Conservation (phyloP, 2,329 filamentous ascomycete genomes). For the Paecilomyces dactylethromorphus region DNA sequence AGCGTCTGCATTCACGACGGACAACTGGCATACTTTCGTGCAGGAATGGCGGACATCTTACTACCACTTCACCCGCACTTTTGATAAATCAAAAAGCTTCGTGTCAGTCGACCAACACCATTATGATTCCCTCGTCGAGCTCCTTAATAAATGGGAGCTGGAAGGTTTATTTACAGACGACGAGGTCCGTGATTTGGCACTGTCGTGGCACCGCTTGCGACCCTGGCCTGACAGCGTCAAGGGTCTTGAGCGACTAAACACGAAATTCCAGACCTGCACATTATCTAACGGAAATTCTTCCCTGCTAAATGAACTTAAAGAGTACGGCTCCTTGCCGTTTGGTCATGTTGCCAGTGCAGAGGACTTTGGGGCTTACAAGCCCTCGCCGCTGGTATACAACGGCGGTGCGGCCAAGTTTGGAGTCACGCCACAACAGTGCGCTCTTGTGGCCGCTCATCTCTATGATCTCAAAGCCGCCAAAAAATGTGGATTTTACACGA, state of each 20-base stretch:
- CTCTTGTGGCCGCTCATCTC: constrained; percentile 69
- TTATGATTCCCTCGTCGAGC: constrained; percentile 51
- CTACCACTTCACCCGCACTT: constrained; percentile 50
- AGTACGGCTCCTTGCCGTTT: constrained; percentile 53
- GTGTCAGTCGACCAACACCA: constrained; percentile 69
- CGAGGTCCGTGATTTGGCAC: constrained; percentile 57
- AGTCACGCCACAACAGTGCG: constrained; percentile 51
- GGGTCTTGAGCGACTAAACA: constrained; percentile 50
- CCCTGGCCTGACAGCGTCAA: constrained; percentile 56
- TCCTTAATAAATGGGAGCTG: constrained; percentile 54
- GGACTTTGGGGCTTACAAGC: constrained; percentile 64
- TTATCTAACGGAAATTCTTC: constrained; percentile 62
- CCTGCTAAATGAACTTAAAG: constrained; percentile 54
- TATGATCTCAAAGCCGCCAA: constrained; percentile 58
- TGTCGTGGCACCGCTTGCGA: constrained; percentile 60
- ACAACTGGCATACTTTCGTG: constrained; percentile 60
- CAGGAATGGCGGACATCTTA: constrained; percentile 66
- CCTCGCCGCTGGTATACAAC: constrained; percentile 55
- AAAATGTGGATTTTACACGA: constrained; percentile 52
- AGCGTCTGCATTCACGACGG: constrained; percentile 45
- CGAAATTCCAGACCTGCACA: constrained; percentile 51
- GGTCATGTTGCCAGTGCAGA: constrained; percentile 55
- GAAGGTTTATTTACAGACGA: constrained; percentile 54
- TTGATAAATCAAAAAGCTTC: constrained; percentile 42
- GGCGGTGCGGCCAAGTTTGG: constrained; percentile 55